Base-by-base conservation (phyloP, 768 basidiomycete species). In the Candolleomyces efflorescens region DNA sequence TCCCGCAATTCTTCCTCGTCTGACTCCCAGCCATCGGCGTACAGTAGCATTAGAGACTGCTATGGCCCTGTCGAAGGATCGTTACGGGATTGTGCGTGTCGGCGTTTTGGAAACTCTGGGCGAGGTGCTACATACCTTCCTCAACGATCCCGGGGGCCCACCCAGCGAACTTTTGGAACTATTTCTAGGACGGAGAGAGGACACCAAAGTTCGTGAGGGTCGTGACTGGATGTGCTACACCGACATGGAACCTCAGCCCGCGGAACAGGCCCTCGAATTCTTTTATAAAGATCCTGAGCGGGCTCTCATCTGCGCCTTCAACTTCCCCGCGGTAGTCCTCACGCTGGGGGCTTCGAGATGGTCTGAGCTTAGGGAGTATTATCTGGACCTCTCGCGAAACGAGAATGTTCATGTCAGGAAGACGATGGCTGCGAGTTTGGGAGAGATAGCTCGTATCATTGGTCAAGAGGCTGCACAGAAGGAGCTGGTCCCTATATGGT, bases 301-400 rank as follows among this genome's bases (percentile, higher is more conserved):
- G 11, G 82, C 89, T 1, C 75, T 92, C 20, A 84, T 92, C 44
- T 90, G 88, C 68, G 90, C 90, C 5, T 94, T 92, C 73, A 93
- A 97, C 72, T 90, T 90, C 66, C 96, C 96, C 22, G 95, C 94
- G 5, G 90, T 98, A 7, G 84, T 86, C 3, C 78, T 94, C 5
- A 90, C 94, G 0, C 76, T 97, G 24, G 96, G 96, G 3, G 73
- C 74, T 12, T 71, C 73, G 1, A 81, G 90, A 46, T 98, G 96
- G 96, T 63, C 55, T 32, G 82, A 87, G 57, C 71, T 98, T 22
- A 82, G 88, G 18, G 78, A 80, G 3, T 73, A 83, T 45, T 95
- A 95, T 72, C 69, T 81, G 18, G 72, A 79, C 9, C 78, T 98
- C 17, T 79, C 89, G 24, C 71, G 77, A n/a, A 81, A 85, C 65